Conservation (phyloP, 345 rosid genomes). For the Brassica cretica region DNA sequence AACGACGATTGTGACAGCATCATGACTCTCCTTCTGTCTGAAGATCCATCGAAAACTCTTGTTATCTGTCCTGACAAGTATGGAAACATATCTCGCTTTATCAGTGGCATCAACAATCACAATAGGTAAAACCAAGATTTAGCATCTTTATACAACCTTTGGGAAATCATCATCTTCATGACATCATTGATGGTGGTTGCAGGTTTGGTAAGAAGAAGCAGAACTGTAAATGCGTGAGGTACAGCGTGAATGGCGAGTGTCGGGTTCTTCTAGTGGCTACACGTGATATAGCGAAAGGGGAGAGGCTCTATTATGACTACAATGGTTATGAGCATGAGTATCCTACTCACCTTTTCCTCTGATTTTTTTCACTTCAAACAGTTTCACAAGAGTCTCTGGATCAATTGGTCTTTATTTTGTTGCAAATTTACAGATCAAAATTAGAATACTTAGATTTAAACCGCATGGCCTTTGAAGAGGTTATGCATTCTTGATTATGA, state of each 20-base stretch:
- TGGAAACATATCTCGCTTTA: constrained; percentile 88
- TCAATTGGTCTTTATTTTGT: constrained; percentile 16
- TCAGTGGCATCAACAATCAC: constrained; percentile 89
- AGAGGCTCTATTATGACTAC: constrained; percentile 93
- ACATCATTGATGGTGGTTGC: constrained; percentile 38
- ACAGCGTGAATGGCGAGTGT: constrained; percentile 76
- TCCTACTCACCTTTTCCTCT: constrained; percentile 89
- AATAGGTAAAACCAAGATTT: constrained; percentile 51
- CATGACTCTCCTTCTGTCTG: constrained; percentile 86
- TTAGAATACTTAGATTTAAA: constrained; percentile 27
- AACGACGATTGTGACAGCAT: constrained; percentile 85
- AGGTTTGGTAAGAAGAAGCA: constrained; percentile 91
- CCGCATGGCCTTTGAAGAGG: constrained; percentile 24
- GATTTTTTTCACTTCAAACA: constrained; percentile 26
- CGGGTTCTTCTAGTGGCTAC: constrained; percentile 87
- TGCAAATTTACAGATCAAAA: constrained; percentile 23
- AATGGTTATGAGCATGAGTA: constrained; percentile 93
- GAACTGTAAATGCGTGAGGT: constrained; percentile 95
- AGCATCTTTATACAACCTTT: background rate
- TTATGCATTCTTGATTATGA: constrained; percentile 22
- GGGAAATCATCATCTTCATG: background rate
- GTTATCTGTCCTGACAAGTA: constrained; percentile 86
- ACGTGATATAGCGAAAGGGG: constrained; percentile 78
- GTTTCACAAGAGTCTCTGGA: constrained; percentile 20
- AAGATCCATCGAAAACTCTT: constrained; percentile 63